Evolutionary conservation across 768 basidiomycete species (phyloP), one percentile per base, ranked within the genome.

Genomic region (Holtermanniella nyarrowii): DNA sequence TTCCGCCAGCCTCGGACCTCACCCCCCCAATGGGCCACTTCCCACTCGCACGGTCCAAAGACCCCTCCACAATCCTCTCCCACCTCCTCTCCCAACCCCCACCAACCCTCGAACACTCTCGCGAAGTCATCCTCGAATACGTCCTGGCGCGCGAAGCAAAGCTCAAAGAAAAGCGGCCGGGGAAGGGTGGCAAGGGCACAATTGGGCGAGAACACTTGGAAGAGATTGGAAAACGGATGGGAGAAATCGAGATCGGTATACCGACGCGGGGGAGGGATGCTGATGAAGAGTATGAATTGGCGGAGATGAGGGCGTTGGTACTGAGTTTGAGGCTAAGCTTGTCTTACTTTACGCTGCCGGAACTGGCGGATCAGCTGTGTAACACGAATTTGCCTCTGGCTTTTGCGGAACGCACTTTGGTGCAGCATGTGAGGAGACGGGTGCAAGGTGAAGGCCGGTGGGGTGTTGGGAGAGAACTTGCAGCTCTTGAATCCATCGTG

Each of bases 71-170:
- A 5, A 57, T 70, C 44, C 52, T 65, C 5, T 58, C 65, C 31
- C 61, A 67, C 31, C 62, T 68, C 24, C 54, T 66, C 1, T 62
- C 60, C 0, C 52, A 58, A n/a, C 62, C 61, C 13, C 53, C 64
- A 1, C 62, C 68, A 13, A 54, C 60, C 2, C 48, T 71, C 14
- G 63, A 65, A 31, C 62, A 69, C 31, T 66, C 64, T 2, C 50
- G 67, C 4, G 69, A 71, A 52, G 67, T 69, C 49, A 59, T 71
- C 12, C 56, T 68, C 10, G 69, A 71, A 46, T 71, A 61, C 48
- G 59, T 63, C 3, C 54, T 66, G 12, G 58, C 56, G 5, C 39
- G 64, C 22, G 69, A 71, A 49, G 42, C 37, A 42, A 63, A 64
- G 48, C 42, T 52, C 22, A 53, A 52, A 41, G 66, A 65, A 21